These are phyloP conservation scores for Kodamaea kaohsiungensis DNA, from an alignment of 805 yeast species.

Conservation along the genomic window DNA sequence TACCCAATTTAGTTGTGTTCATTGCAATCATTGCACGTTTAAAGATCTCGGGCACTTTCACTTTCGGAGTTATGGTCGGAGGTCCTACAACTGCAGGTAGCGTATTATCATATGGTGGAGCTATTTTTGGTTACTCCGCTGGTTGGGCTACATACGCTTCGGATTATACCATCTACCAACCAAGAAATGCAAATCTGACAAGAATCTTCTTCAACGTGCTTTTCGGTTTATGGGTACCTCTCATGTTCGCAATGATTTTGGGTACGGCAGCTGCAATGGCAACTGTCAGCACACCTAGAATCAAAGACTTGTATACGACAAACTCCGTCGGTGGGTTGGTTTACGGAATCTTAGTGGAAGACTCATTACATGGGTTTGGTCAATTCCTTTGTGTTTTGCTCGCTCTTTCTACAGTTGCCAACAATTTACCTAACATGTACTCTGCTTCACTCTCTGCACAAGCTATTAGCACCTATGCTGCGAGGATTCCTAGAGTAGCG, in stretches of 20 bases:
- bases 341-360: slow-evolving; percentile 71
- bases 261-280: slow-evolving; percentile 89
- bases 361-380: slow-evolving; percentile 86
- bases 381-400: slow-evolving; percentile 84
- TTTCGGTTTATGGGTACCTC: slow-evolving; percentile 65
- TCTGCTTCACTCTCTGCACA: slow-evolving; percentile 87
- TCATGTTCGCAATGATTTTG: slow-evolving; percentile 68
- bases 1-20: slow-evolving; percentile 74
- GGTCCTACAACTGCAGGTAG: slow-evolving; percentile 74
- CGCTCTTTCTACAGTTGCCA: slow-evolving; percentile 87
- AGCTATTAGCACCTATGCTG: slow-evolving; percentile 73
- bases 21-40: slow-evolving; percentile 78
- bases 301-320: slow-evolving; percentile 50
- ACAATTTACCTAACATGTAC: slow-evolving; percentile 93
- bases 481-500: slow-evolving; percentile 73
- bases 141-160: slow-evolving; percentile 95
- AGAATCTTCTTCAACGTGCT: slow-evolving; percentile 65
- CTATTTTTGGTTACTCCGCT: slow-evolving; percentile 84
- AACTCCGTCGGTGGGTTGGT: slow-evolving; percentile 80
- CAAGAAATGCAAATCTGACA: slow-evolving; percentile 55
- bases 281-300: slow-evolving; percentile 35
- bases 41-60: slow-evolving; percentile 64
- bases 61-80: slow-evolving; percentile 29
- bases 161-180: slow-evolving; percentile 89
- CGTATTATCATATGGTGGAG: slow-evolving; percentile 79